Evolutionary conservation across 1,284 basidiomycete genomes (phyloP).

Genomic region (Tetrapyrgos nigripes): DNA sequence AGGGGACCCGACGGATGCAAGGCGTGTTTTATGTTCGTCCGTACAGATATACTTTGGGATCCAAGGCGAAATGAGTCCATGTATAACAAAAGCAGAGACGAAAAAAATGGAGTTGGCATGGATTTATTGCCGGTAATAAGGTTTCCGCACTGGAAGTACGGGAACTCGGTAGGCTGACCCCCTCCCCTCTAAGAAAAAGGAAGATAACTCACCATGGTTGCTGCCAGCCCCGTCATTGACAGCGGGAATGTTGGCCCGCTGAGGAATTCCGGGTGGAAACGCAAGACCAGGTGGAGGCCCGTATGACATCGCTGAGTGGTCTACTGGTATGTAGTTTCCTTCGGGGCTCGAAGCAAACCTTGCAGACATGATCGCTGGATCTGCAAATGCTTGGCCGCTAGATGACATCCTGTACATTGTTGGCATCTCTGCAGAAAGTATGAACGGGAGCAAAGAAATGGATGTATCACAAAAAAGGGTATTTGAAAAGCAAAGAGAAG

Average conservation of each 20-base stretch:
- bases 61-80: slow-evolving; percentile 22
- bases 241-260: slow-evolving; percentile 28
- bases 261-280: slow-evolving; percentile 45
- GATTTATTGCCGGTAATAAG: slow-evolving; percentile 67
- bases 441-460: too few relatives aligned
- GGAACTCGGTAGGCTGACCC: slow-evolving; percentile 79
- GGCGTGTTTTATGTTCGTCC: slow-evolving; percentile 20
- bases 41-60: slow-evolving; percentile 17
- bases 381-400: slow-evolving; percentile 60
- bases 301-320: slow-evolving; percentile 42
- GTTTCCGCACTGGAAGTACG: slow-evolving; percentile 85
- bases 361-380: slow-evolving; percentile 85
- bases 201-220: slow-evolving; percentile 71
- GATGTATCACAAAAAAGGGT: too few relatives aligned
- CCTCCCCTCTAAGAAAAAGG: slow-evolving; percentile 66
- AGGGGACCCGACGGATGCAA: slow-evolving; percentile 33
- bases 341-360: slow-evolving; percentile 54
- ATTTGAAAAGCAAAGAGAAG: too few relatives aligned
- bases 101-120: slow-evolving; percentile 4
- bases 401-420: slow-evolving; percentile 43
- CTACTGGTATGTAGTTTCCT: slow-evolving; percentile 19
- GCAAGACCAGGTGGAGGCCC: slow-evolving; percentile 72
- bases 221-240: slow-evolving; percentile 48
- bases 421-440: slow-evolving; percentile 28
- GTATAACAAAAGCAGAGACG: slow-evolving; percentile 37